Evolutionary conservation across 345 rosid genomes (phyloP), one percentile per base, ranked within the genome.

Genomic region (Eucalyptus erythrocorys): DNA sequence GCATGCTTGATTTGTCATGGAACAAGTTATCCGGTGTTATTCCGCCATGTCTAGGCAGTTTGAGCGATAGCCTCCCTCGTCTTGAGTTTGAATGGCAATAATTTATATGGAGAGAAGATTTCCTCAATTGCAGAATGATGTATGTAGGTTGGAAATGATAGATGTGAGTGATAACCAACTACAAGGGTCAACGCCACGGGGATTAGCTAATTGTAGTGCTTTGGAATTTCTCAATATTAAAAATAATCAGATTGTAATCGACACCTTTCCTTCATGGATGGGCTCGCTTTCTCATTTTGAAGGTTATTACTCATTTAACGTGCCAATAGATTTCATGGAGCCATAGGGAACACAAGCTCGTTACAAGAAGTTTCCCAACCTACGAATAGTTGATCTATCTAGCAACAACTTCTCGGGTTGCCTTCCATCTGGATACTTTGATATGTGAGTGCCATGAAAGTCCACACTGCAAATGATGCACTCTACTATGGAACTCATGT

Each of bases 61-160:
- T 61, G 13, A 87, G 50, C 14, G 2, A 15, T 14, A 10, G 3
- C 10, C 51, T 87, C 11, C 8, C 0, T 0, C 1, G 24, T 64
- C 26, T 59, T 87, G 88, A 43, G 49, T 57, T 57, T 87, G 51
- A 47, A 64, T 12, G 47, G 45, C 32, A 87, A 87, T 27, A 27
- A 40, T 26, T 91, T 91, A 3, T 37, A 80, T 32, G 92, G 90
- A n/a, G n/a, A n/a, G 91, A 14, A 43, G 26, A 61, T 37, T 87
- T 26, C 84, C 81, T 40, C 49, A 61, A 66, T 64, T 85, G 8
- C 15, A 13, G 4, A 21, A 30, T 8, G 19, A 5, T 19, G 55
- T 0, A 6, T 68, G 86, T 51, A 0, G 0, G 7, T 42, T 89
- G n/a, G 0, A 0, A 8, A 76, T 86, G 86, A 86, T 89, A 15